These are phyloP conservation scores for Boletus subluridellus DNA, from an alignment of 1,284 basidiomycete genomes.

Conservation along the genomic window DNA sequence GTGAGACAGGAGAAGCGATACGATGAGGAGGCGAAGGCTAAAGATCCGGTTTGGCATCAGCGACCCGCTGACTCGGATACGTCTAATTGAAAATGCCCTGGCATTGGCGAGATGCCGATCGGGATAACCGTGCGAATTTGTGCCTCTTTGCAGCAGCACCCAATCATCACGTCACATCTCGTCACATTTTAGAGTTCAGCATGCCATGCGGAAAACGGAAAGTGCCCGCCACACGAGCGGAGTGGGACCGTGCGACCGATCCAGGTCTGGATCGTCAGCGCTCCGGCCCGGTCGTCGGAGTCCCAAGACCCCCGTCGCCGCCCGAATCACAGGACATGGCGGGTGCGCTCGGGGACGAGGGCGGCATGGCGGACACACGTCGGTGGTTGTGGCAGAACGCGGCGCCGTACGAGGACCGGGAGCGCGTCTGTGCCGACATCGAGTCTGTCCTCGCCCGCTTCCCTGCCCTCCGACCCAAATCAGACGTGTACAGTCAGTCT, in stretches of 20 bases:
- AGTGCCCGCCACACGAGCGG: slow-evolving; percentile 32
- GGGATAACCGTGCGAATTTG: slow-evolving; percentile 22
- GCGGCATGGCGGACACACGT: slow-evolving; percentile 36
- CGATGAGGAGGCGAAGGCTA: slow-evolving; percentile 29
- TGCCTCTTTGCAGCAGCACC: slow-evolving; percentile 12
- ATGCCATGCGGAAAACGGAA: slow-evolving; percentile 35
- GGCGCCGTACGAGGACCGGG: slow-evolving; percentile 57
- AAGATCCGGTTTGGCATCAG: slow-evolving; percentile 44
- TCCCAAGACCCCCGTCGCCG: slow-evolving; percentile 7
- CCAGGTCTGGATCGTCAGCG: slow-evolving; percentile 11
- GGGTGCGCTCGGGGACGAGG: slow-evolving; percentile 20
- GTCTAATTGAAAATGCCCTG: slow-evolving; percentile 37
- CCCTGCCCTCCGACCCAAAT: slow-evolving; percentile 77
- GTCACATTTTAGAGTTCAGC: slow-evolving; percentile 26
- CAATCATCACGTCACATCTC: slow-evolving; percentile 15
- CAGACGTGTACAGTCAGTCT: slow-evolving; percentile 84
- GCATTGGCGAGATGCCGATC: slow-evolving; percentile 27
- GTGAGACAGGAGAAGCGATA: slow-evolving; percentile 23
- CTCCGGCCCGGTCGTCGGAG: slow-evolving; percentile 10
- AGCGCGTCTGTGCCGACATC: slow-evolving; percentile 61
- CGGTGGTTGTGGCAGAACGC: slow-evolving; percentile 76
- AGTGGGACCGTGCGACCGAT: slow-evolving; percentile 34
- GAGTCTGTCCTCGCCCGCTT: slow-evolving; percentile 59
- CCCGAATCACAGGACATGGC: slow-evolving; percentile 1
- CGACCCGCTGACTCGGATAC: slow-evolving; percentile 40